Evolutionary conservation across 441 rosid genomes (phyloP).

Genomic region (Corymbia calophylla): DNA sequence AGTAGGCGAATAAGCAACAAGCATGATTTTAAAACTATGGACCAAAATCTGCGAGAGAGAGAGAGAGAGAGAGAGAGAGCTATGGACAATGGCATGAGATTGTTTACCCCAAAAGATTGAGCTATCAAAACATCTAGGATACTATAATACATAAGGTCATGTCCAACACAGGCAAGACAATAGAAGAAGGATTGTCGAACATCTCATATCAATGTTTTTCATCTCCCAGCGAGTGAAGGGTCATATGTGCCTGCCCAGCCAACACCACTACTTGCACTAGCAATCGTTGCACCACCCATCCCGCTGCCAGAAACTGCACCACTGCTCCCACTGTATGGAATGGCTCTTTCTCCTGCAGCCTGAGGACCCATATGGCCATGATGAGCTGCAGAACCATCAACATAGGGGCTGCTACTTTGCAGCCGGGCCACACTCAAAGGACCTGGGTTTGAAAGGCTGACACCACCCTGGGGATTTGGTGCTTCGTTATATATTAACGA

Average conservation of each 20-base stretch:
- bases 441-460: conserved; percentile 12
- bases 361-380: conserved; percentile 9
- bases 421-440: conserved; percentile 12
- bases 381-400: conserved; percentile 24
- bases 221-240: conserved; percentile 16
- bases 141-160: neutral
- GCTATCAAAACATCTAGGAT: neutral
- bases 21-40: neutral
- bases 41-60: neutral
- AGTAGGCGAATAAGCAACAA: neutral
- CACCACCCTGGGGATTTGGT: conserved; percentile 13
- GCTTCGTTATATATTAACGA: conserved; percentile 3
- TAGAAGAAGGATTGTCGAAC: neutral
- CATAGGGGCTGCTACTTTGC: conserved; percentile 13
- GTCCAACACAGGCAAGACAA: neutral
- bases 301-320: conserved; percentile 3
- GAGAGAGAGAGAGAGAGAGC: neutral
- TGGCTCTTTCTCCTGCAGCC: conserved; percentile 5
- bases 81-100: neutral
- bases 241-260: conserved; percentile 21
- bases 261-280: conserved; percentile 6
- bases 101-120: neutral
- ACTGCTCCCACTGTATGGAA: conserved; percentile 15
- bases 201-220: neutral
- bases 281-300: conserved; percentile 1